Base-by-base conservation (phyloP, 257 asterid species). In the Salvia miltiorrhiza region DNA sequence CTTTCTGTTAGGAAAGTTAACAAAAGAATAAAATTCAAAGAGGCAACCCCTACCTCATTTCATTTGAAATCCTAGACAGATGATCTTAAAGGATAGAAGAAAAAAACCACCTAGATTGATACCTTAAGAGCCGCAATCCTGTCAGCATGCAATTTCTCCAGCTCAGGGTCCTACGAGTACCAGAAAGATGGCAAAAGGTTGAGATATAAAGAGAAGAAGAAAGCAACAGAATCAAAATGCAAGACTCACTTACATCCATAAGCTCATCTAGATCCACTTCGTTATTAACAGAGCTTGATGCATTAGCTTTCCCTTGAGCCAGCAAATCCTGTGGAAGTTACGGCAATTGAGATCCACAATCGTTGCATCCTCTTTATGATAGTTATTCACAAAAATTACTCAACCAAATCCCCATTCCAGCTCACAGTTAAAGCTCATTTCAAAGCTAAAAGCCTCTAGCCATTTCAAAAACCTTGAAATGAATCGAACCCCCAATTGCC, bases 101-200 rank as follows among this genome's bases (percentile, higher is more conserved):
- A 23, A 12, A 5, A n/a, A 8, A 37, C 43, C 9, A 53, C 1
- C 0, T 53, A 53, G 11, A 49, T 50, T 56, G 79, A 67, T 66
- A 94, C 99, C 97, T 87, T 92, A 74, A 94, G 96, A 73, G 97
- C 70, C 3, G 96, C 93, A 69, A 94, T 89, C 90, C 98, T 82
- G 76, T 91, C 97, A n/a, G 99, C 96, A 13, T 91, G 99, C 86
- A 94, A 78, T 73, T 83, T 89, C 83, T 94, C 99, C 81, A 94
- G 93, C 82, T 91, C 97, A 28, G 99, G 99, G 78, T 94, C 97
- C 97, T 94, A 82, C 0, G 69, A 55, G 69, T 44, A 77, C 57
- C 30, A 35, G 41, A 76, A 35, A 72, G 24, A n/a, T 24, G 40
- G 67, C 23, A 55, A 71, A 26, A 45, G 60, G 10, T 33, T 26